These are phyloP conservation scores for Lablab purpureus DNA, from an alignment of 306 rosid genomes.

Conservation along the genomic window DNA sequence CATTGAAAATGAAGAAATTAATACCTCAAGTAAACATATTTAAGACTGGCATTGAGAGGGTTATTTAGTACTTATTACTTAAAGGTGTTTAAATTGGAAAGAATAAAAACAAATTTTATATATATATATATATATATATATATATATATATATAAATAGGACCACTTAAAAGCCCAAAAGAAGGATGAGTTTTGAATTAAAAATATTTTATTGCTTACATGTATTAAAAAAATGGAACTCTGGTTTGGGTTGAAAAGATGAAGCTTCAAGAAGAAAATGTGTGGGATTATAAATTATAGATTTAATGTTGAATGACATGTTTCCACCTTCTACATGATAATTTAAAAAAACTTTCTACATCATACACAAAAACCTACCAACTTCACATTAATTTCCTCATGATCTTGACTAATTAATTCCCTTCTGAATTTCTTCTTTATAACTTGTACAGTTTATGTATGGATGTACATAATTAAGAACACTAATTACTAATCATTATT, in stretches of 20 bases:
- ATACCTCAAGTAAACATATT: no score
- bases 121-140: no score
- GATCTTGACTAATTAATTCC: not conserved
- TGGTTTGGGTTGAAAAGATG: not conserved
- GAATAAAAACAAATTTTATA: no score
- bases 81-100: no score
- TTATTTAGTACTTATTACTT: no score
- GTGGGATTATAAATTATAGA: not conserved
- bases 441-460: not conserved
- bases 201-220: no score
- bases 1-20: no score
- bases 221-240: no score
- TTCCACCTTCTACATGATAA: conserved; percentile 5
- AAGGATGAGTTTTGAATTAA: no score
- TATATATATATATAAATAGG: no score
- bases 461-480: conserved; percentile 21
- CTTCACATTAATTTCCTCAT: conserved; percentile 33
- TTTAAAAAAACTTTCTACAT: not conserved
- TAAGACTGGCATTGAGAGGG: no score
- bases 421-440: not conserved
- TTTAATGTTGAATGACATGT: conserved; percentile 11
- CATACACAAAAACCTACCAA: not conserved
- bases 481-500: not conserved
- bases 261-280: not conserved
- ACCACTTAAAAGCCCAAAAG: no score